Evolutionary conservation across 2,329 filamentous ascomycete genomes (phyloP), one percentile per base, ranked within the genome.

Genomic region (Onygena corvina): DNA sequence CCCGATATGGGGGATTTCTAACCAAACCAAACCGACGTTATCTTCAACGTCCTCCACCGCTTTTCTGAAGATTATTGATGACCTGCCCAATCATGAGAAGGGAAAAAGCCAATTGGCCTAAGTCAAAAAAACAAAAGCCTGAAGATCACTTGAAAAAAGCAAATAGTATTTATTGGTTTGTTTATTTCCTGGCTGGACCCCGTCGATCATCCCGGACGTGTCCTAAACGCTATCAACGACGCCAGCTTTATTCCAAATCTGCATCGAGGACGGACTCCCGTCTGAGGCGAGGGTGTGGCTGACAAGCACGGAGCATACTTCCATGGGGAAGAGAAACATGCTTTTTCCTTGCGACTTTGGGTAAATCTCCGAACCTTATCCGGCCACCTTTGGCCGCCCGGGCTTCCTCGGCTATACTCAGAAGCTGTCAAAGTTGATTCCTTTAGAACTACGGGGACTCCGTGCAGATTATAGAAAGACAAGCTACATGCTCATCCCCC

Each of bases 121-220:
- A 23, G 16, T 12, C 9, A 8, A 16, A 46, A 46, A 29, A 36
- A 14, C 23, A 30, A 46, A 46, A 11, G 16, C 3, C 11, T 23
- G 36, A 40, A 9, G 20, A 9, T 33, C 14, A 40, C 4, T 3
- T 5, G n/a, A 11, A 40, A 40, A 40, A 40, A 40, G 36, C 12
- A 40, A 40, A 23, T 40, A 40, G n/a, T 40, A 40, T 40, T 40
- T 40, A 40, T 40, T 40, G 36, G 25, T 25, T 40, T 40, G 36
- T 40, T 40, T 40, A 40, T 40, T 25, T 21, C 36, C 36, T 23
- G 36, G 36, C 36, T 25, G 36, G 36, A 23, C 25, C 18, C 36
- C 18, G 36, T 46, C 42, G 42, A 46, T 46, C 42, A 29, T 46
- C 36, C 36, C 36, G 36, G 42, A 29, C 42, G 29, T 46, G 42